Evolutionary conservation across 1,284 basidiomycete species (phyloP).

Genomic region (Dichomitus squalens): DNA sequence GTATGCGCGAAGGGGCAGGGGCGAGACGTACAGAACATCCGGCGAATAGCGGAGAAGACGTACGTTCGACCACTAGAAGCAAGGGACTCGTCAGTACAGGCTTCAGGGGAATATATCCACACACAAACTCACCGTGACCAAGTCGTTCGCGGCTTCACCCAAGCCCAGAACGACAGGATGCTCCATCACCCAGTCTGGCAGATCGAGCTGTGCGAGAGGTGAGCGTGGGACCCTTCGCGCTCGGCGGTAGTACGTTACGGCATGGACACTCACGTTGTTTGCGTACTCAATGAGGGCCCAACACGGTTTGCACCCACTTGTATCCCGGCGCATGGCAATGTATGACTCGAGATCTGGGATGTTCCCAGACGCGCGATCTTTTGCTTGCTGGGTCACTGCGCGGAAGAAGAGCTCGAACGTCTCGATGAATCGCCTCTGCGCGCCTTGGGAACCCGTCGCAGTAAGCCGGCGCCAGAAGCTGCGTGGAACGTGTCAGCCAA

Average conservation of each 20-base stretch:
- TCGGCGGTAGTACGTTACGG: background rate
- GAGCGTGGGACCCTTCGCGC: slow-evolving; percentile 1
- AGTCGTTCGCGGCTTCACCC: slow-evolving; percentile 41
- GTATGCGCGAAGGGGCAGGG: slow-evolving; percentile 1
- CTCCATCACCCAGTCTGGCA: slow-evolving; percentile 40
- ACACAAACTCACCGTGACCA: slow-evolving; percentile 34
- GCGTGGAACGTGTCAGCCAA: background rate
- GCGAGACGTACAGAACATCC: background rate
- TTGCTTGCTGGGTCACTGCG: slow-evolving; percentile 38
- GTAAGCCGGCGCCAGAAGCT: slow-evolving; percentile 40
- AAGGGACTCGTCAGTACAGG: slow-evolving; percentile 8
- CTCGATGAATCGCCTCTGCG: slow-evolving; percentile 39
- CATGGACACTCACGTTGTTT: slow-evolving; percentile 29
- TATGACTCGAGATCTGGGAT: slow-evolving; percentile 42
- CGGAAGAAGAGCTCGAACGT: slow-evolving; percentile 41
- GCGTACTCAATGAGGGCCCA: slow-evolving; percentile 45
- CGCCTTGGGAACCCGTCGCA: slow-evolving; percentile 25
- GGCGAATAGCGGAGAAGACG: slow-evolving; percentile 19
- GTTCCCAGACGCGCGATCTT: slow-evolving; percentile 33
- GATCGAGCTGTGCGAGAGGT: slow-evolving; percentile 28
- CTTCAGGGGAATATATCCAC: background rate
- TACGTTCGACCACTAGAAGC: slow-evolving; percentile 40
- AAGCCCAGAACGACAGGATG: slow-evolving; percentile 39
- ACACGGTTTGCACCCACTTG: slow-evolving; percentile 42
- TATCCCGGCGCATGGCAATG: slow-evolving; percentile 40